Conservation (phyloP, 2,329 filamentous ascomycete species). For the Epichloe gansuensis region DNA sequence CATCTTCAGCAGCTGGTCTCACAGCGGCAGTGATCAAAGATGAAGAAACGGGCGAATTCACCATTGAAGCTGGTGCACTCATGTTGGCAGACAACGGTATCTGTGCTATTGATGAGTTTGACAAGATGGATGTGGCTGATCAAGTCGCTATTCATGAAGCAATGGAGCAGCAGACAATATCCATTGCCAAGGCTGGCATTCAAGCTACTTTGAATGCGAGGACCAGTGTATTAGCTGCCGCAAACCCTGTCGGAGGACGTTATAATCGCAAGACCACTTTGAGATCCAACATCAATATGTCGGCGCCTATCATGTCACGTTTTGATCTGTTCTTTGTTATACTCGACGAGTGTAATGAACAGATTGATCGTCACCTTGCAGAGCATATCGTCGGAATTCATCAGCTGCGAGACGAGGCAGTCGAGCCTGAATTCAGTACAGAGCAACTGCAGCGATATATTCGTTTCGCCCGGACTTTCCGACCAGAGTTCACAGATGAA, state of each 20-base stretch:
- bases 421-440: slow-evolving; percentile 87
- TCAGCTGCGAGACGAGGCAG: slow-evolving; percentile 80
- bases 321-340: slow-evolving; percentile 99
- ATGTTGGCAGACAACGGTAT: slow-evolving; percentile 97
- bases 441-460: slow-evolving; percentile 97
- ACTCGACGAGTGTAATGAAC: slow-evolving; percentile 90
- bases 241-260: slow-evolving; percentile 90
- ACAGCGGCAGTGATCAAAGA: slow-evolving; percentile 96
- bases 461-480: slow-evolving; percentile 88
- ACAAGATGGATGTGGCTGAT: slow-evolving; percentile 97
- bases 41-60: slow-evolving; percentile 96
- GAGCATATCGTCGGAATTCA: slow-evolving; percentile 93
- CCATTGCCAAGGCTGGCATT: slow-evolving; percentile 95
- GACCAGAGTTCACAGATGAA: slow-evolving; percentile 80
- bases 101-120: slow-evolving; percentile 97
- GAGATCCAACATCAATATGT: slow-evolving; percentile 95
- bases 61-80: slow-evolving; percentile 92
- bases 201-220: slow-evolving; percentile 94
- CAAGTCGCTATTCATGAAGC: slow-evolving; percentile 99
- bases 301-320: slow-evolving; percentile 96
- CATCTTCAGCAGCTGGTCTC: slow-evolving; percentile 91
- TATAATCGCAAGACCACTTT: slow-evolving; percentile 95
- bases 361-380: slow-evolving; percentile 79
- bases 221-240: slow-evolving; percentile 88
- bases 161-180: slow-evolving; percentile 99